These are phyloP conservation scores for Stagonosporopsis tanaceti DNA, from an alignment of 2,329 filamentous ascomycete genomes.

Conservation along the genomic window DNA sequence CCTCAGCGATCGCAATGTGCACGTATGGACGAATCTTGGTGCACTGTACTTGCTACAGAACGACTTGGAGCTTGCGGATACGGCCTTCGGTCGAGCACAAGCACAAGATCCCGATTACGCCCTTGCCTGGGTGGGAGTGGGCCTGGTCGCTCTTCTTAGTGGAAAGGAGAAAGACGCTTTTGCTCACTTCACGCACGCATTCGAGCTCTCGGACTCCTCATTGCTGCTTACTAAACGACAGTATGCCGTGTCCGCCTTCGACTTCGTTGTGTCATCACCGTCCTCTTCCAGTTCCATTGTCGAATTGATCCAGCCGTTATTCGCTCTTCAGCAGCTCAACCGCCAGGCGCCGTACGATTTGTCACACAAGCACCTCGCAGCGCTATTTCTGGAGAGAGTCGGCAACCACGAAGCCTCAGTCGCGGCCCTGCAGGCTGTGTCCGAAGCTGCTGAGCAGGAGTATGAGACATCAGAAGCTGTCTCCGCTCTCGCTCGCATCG, in stretches of 20 bases:
- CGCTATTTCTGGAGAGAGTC: slow-evolving; percentile 83
- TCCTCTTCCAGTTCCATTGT: slow-evolving; percentile 61
- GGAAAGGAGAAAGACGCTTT: slow-evolving; percentile 81
- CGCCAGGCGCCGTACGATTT: slow-evolving; percentile 75
- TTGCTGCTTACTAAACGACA: slow-evolving; percentile 77
- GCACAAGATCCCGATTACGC: slow-evolving; percentile 94
- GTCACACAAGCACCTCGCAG: slow-evolving; percentile 77
- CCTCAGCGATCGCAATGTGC: slow-evolving; percentile 84
- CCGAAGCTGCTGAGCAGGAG: slow-evolving; percentile 74
- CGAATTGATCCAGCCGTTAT: slow-evolving; percentile 81
- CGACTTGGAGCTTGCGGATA: slow-evolving; percentile 85
- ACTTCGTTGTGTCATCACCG: slow-evolving; percentile 72
- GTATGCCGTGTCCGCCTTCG: slow-evolving; percentile 83
- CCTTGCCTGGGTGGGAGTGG: slow-evolving; percentile 93
- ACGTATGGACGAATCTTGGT: slow-evolving; percentile 90
- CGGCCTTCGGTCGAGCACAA: slow-evolving; percentile 88
- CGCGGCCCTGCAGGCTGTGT: slow-evolving; percentile 70
- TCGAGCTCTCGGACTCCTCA: slow-evolving; percentile 86
- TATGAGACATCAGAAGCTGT: slow-evolving; percentile 86
- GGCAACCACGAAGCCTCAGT: slow-evolving; percentile 72
- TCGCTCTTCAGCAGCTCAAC: slow-evolving; percentile 83
- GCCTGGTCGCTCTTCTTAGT: slow-evolving; percentile 78
- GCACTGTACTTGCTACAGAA: slow-evolving; percentile 84
- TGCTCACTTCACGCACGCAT: slow-evolving; percentile 89
- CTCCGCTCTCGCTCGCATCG: slow-evolving; percentile 76